Evolutionary conservation across 805 yeast genomes (phyloP), one percentile per base, ranked within the genome.

Genomic region (Candida manassasensis): DNA sequence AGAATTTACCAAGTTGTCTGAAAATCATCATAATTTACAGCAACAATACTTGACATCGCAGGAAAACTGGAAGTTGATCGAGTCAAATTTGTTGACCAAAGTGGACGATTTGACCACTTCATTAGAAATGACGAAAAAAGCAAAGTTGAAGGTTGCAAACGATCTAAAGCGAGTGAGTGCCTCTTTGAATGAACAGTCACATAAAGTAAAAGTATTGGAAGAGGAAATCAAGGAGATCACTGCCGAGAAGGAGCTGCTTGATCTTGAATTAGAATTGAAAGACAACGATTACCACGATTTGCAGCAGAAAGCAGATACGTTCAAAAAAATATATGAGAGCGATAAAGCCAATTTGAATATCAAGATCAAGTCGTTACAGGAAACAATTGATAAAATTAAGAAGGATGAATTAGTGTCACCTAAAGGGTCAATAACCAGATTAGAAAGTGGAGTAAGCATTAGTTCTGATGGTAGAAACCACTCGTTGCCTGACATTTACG

Each of bases 31-130:
- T 29, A 60, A 71, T 11, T 50, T 85, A 14, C 88, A 83, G 49
- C 63, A 75, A 2, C 93, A 88, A 53, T 81, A 84, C 44, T 73
- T 84, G 6, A 71, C 79, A 11, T 83, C 90, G 0, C 81, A 81
- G 38, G 86, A 81, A 43, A 85, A 82, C 53, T 86, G 96, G 95
- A 80, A 82, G 38, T 63, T 78, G 13, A 79, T 87, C 28, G 97
- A 93, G 55, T 72, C 82, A 26, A 67, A 77, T 3, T 66, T 87
- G 40, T 72, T 74, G 39, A 52, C 49, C 32, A 77, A 77, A 35
- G 52, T 73, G 6, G 71, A 65, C 22, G 57, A 55, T 4, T 44
- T 67, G 18, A 37, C 53, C 3, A 29, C 42, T n/a, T 38, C 57
- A 5, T 37, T 62, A 10, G 69, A 64, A 5, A 29, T 44, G 4